Conservation (phyloP, 805 yeast genomes). For the Cyberlindnera suaveolens region DNA sequence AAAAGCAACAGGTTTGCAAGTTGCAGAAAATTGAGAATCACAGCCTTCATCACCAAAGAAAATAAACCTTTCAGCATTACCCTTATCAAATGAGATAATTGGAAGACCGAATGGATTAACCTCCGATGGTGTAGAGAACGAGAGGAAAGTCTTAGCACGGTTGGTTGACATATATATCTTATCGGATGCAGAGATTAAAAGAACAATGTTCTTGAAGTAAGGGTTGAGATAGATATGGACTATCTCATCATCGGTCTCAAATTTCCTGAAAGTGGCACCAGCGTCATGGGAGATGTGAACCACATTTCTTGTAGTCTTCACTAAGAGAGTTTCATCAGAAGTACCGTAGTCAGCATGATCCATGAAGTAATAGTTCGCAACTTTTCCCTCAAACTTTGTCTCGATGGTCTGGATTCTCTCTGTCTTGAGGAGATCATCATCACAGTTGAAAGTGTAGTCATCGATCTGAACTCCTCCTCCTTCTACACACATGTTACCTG, state of each 20-base stretch:
- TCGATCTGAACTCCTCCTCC: constrained; percentile 9
- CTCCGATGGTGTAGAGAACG: constrained; percentile 37
- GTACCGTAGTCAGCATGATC: constrained; percentile 31
- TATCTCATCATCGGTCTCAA: constrained; percentile 30
- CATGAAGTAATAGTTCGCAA: constrained; percentile 53
- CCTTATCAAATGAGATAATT: constrained; percentile 56
- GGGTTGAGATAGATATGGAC: constrained; percentile 51
- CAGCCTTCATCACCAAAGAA: constrained; percentile 64
- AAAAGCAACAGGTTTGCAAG: constrained; percentile 53
- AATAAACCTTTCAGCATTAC: constrained; percentile 47
- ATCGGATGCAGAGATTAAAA: constrained; percentile 10
- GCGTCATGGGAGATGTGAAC: constrained; percentile 60
- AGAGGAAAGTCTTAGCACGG: constrained; percentile 43
- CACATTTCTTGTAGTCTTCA: constrained; percentile 45
- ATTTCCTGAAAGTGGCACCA: constrained; percentile 14
- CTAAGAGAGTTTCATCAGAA: constrained; percentile 56
- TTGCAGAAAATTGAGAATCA: constrained; percentile 14
- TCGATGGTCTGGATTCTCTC: constrained; percentile 25
- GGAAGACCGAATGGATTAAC: constrained; percentile 43
- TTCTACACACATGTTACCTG: constrained; percentile 20
- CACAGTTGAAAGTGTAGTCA: constrained; percentile 12
- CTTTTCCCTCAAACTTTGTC: constrained; percentile 42
- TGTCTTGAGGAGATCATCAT: constrained; percentile 18
- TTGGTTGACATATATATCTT: constrained; percentile 51
- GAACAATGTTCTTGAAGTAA: constrained; percentile 42